These are phyloP conservation scores for Colletotrichum gloeosporioides DNA, from an alignment of 2,329 filamentous ascomycete species.

Conservation along the genomic window DNA sequence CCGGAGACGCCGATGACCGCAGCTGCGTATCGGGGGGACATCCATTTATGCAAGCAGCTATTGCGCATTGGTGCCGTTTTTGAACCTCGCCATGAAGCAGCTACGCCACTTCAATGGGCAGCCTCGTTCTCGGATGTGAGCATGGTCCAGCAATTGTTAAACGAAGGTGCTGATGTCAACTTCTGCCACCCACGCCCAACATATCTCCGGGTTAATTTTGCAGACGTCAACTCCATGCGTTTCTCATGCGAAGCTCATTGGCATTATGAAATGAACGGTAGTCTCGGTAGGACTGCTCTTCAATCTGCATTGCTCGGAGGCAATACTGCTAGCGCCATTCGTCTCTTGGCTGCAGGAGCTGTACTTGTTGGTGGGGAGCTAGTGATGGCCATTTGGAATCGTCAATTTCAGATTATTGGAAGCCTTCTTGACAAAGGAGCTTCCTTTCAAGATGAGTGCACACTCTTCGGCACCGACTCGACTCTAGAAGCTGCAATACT, in stretches of 20 bases:
- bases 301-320: not conserved
- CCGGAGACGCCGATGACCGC: not conserved
- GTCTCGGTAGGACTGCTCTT: not conserved
- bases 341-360: not conserved
- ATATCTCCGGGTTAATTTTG: rapidly evolving
- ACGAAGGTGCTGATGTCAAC: not conserved
- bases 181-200: not conserved
- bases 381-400: not conserved
- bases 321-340: rapidly evolving
- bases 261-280: not conserved
- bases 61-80: not conserved
- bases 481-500: not conserved
- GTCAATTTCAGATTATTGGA: not conserved
- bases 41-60: rapidly evolving
- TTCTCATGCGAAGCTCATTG: too few relatives aligned
- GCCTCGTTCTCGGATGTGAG: not conserved
- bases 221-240: not conserved
- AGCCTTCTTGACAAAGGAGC: not conserved
- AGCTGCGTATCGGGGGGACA: rapidly evolving
- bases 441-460: not conserved
- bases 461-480: not conserved
- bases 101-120: not conserved
- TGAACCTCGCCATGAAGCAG: rapidly evolving
- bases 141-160: rapidly evolving
- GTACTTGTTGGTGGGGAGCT: not conserved